Conservation (phyloP, 2,329 filamentous ascomycete genomes). For the Nigrospora sphaerica region DNA sequence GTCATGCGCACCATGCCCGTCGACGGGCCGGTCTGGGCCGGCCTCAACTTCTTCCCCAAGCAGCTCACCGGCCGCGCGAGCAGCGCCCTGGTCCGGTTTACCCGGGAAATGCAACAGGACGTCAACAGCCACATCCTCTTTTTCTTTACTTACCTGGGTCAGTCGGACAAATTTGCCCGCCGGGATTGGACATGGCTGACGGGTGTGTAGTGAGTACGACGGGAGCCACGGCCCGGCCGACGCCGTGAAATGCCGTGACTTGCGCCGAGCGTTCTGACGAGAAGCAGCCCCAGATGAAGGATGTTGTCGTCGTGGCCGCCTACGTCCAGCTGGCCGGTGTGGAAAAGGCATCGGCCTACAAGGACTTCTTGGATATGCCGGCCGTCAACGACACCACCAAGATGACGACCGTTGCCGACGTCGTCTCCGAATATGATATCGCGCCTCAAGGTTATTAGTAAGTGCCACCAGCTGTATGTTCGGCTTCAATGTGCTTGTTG, state of each 20-base stretch:
- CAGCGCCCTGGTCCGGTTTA: not conserved
- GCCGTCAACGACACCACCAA: not conserved
- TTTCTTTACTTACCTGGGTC: too few relatives aligned
- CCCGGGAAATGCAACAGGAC: not conserved
- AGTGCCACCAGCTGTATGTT: not conserved
- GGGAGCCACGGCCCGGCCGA: too few relatives aligned
- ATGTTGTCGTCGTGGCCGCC: not conserved
- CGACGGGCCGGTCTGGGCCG: not conserved
- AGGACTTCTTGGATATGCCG: not conserved
- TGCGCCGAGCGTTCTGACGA: too few relatives aligned
- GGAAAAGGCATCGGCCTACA: not conserved
- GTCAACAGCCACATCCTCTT: too few relatives aligned
- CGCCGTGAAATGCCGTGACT: too few relatives aligned
- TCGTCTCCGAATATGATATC: not conserved
- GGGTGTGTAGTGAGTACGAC: too few relatives aligned
- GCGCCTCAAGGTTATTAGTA: not conserved
- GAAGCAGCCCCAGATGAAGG: too few relatives aligned
- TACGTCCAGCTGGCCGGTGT: not conserved
- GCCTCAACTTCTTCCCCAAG: not conserved
- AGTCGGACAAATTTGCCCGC: too few relatives aligned
- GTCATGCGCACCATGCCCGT: constrained; percentile 16
- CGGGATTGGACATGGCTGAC: too few relatives aligned
- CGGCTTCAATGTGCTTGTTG: not conserved
- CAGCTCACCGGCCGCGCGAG: not conserved
- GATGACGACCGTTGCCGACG: not conserved